phyloP scores from a whole-genome alignment of 306 rosid species.

The Glycine latifolia region DNA sequence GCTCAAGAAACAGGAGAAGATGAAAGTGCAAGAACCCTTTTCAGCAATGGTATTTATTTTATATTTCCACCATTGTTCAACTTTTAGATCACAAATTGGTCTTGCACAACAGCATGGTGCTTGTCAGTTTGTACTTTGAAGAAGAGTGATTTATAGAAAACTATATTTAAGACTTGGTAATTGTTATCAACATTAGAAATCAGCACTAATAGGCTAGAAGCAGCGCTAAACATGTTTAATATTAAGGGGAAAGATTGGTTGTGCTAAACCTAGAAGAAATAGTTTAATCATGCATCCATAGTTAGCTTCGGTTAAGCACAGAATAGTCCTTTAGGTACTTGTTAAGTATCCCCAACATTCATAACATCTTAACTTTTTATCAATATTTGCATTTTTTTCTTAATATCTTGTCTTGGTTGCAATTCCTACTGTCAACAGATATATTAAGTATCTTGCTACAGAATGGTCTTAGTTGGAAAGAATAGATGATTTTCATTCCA shows the following conservation, averaged over 20 bases:
- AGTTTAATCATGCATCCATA: not conserved
- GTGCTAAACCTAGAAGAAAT: not conserved
- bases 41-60: constrained; percentile 80
- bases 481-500: not conserved
- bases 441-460: not conserved
- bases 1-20: constrained; percentile 85
- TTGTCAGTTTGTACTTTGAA: not conserved
- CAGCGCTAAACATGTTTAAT: not conserved
- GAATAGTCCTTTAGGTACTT: not conserved
- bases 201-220: not conserved
- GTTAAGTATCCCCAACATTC: not conserved
- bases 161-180: not conserved
- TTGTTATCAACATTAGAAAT: not conserved
- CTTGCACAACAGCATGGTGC: constrained; percentile 16
- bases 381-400: not conserved
- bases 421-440: not conserved
- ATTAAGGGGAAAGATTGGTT: not conserved
- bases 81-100: constrained; percentile 18
- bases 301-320: not conserved
- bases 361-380: not conserved
- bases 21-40: constrained; percentile 55
- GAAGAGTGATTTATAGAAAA: not conserved
- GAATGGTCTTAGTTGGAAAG: not conserved
- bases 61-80: constrained; percentile 37
- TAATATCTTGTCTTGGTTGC: not conserved